Conservation (phyloP, 2,329 filamentous ascomycete genomes). For the Cercospora brassicicola region DNA sequence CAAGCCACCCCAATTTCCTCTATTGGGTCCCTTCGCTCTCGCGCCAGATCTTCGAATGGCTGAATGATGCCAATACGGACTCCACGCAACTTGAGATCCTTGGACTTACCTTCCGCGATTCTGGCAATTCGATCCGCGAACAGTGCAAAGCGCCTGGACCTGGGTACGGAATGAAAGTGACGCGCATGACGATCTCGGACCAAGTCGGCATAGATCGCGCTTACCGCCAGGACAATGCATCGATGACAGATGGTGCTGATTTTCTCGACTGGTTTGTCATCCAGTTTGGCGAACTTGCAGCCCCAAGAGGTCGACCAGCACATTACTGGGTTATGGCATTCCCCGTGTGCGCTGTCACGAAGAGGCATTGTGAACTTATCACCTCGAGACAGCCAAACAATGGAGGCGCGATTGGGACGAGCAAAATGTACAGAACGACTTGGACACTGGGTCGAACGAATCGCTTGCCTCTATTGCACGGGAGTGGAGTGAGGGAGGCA, state of each 20-base stretch:
- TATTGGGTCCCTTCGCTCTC: neutral
- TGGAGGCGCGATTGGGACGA: neutral
- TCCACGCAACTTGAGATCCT: neutral
- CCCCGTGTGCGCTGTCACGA: slow-evolving; percentile 2
- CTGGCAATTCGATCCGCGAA: neutral
- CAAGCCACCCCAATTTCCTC: neutral
- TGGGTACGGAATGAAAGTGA: neutral
- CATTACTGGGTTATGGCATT: slow-evolving; percentile 18
- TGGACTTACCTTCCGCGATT: neutral
- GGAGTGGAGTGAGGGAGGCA: neutral
- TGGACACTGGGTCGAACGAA: slow-evolving; percentile 13
- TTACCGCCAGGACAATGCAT: neutral
- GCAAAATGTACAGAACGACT: neutral
- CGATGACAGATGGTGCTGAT: neutral
- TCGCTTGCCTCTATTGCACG: slow-evolving; percentile 7
- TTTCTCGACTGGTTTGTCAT: slow-evolving; percentile 8
- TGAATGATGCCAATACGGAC: slow-evolving; percentile 1
- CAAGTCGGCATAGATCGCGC: neutral
- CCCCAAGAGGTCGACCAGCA: neutral
- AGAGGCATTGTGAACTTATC: neutral
- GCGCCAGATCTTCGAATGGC: slow-evolving; percentile 2
- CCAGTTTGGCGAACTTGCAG: neutral
- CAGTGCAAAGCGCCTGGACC: neutral
- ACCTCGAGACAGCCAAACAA: neutral
- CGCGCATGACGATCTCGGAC: slow-evolving; percentile 4